A percentile compares a stretch with the other conserved stretches of the same genome.
Conservation (phyloP, 2,329 filamentous ascomycete genomes). For the Parafenestella ontariensis region DNA sequence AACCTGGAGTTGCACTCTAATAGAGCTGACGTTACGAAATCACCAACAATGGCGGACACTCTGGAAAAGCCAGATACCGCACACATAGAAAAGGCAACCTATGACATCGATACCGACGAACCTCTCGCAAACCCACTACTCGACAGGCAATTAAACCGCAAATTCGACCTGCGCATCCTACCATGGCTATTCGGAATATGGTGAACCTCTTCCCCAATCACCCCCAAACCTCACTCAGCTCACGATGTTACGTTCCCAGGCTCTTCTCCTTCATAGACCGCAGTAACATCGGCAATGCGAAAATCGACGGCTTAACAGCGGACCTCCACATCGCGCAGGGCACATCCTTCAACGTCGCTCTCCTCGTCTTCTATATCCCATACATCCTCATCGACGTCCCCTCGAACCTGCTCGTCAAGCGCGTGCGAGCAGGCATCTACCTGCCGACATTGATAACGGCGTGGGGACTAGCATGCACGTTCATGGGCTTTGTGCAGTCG, state of each 20-base stretch:
- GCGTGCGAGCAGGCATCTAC: conserved; percentile 51
- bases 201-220: conserved; percentile 10
- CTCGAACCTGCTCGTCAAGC: conserved; percentile 51
- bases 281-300: conserved; percentile 52
- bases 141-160: conserved; percentile 49
- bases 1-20: too few relatives aligned
- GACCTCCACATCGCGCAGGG: conserved; percentile 51
- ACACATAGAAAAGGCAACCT: conserved; percentile 8
- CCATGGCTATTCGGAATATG: conserved; percentile 57
- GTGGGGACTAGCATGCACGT: conserved; percentile 51
- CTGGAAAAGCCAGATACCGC: conserved; percentile 5
- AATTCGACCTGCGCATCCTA: conserved; percentile 53
- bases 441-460: conserved; percentile 49
- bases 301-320: conserved; percentile 50
- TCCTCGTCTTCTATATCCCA: conserved; percentile 55
- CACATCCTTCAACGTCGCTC: conserved; percentile 51
- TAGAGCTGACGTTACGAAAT: too few relatives aligned
- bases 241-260: conserved; percentile 2
- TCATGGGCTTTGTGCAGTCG: conserved; percentile 52
- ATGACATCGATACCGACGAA: background rate
- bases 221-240: background rate
- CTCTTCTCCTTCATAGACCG: conserved; percentile 58
- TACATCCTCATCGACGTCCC: conserved; percentile 54
- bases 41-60: background rate
- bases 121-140: conserved; percentile 15